Evolutionary conservation across 208 protist genomes (phyloP), one percentile per base, ranked within the genome.

Genomic region (Sergeia podlipaevii): DNA sequence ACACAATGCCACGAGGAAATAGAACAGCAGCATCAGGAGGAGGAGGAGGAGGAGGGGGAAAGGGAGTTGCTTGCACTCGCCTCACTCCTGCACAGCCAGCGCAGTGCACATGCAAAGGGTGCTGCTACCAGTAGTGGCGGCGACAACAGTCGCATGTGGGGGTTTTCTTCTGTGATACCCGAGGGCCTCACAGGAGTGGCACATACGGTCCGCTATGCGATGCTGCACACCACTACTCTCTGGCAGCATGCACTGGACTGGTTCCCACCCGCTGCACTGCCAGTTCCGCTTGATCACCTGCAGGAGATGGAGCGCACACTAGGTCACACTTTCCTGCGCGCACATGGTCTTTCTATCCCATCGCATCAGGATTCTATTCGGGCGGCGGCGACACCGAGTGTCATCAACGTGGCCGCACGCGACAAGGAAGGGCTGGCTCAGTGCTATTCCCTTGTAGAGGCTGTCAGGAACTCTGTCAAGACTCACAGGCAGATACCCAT

Each of bases 151-250:
- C 33, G 33, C 23, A 4, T 2, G 21, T 60, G 65, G 21, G 38
- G 65, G 28, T 79, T 79, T 57, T 27, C 13, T 18, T 26, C 34
- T 2, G 18, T 21, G 17, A 47, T 91, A 23, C 74, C 79, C 0
- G 20, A 48, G 0, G 67, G 75, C 33, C 50, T 91, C 13, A 54
- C 65, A 0, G 60, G 73, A 32, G 49, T 91, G 13, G 73, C 65
- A 4, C 76, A 83, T 27, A 72, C 70, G 3, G 70, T 74, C 17
- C 78, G 78, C 27, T 85, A 84, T 65, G 69, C 79, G 29, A 68
- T 85, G 66, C 46, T 84, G 36, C 68, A 66, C 41, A 74, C 51
- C 0, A 41, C 65, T 0, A 21, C 10, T 8, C 39, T 55, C 43
- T 85, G 83, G 78, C 47, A 43, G 38, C 42, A 64, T 7, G 78